These are phyloP conservation scores for Gomphus sp. DNA, from an alignment of 1,284 basidiomycete species.

Conservation along the genomic window DNA sequence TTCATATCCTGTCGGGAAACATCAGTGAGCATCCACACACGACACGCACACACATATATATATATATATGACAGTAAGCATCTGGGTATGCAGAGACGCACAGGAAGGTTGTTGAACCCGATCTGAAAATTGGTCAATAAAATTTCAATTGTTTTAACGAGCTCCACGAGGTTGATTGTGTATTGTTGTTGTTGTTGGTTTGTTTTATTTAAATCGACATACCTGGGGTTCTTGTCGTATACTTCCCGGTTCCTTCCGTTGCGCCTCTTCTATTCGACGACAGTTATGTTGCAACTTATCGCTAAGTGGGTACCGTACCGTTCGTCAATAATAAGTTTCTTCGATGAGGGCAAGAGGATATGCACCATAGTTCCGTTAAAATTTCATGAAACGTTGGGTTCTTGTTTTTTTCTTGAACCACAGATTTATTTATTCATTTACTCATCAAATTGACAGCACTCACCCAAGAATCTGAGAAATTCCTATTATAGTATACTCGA, in stretches of 20 bases:
- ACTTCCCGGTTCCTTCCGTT: background rate
- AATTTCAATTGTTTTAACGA: background rate
- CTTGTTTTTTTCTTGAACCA: background rate
- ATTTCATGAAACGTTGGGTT: background rate
- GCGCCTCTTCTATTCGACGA: background rate
- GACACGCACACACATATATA: no score
- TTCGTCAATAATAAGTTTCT: background rate
- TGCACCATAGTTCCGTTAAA: background rate
- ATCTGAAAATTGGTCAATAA: background rate
- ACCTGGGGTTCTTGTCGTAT: constrained; percentile 1
- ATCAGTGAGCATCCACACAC: no score
- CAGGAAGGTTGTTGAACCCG: constrained; percentile 1
- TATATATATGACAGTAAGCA: background rate
- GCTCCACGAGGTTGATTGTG: no score
- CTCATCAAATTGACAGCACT: no score
- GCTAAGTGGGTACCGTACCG: background rate
- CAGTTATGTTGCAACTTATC: background rate
- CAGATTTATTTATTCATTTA: no score
- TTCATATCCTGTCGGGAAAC: background rate
- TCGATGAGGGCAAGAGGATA: background rate
- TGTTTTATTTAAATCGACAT: background rate
- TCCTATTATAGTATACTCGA: background rate
- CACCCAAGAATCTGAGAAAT: background rate
- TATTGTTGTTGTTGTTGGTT: no score
- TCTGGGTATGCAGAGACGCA: no score